phyloP scores from a whole-genome alignment of 805 yeast genomes.

The Yamadazyma ubonensis region DNA sequence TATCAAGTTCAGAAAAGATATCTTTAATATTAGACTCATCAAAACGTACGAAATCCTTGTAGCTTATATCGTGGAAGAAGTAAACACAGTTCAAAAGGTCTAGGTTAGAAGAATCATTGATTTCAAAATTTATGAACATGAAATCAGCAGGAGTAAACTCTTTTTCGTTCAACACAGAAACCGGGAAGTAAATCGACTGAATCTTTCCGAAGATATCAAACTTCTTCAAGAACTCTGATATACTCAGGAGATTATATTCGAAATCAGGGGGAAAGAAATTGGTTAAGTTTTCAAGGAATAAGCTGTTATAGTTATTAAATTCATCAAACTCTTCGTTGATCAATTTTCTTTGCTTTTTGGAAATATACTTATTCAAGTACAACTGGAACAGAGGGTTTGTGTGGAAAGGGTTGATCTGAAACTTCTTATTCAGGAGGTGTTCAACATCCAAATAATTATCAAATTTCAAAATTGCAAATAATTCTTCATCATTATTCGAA shows the following conservation, averaged over 20 bases:
- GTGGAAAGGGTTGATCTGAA: conserved; percentile 21
- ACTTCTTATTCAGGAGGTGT: conserved; percentile 20
- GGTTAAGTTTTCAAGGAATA: conserved; percentile 44
- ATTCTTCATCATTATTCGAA: conserved; percentile 14
- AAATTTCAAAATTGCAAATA: conserved; percentile 33
- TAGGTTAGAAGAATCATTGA: conserved; percentile 31
- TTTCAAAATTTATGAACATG: conserved; percentile 52
- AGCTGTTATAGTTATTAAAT: conserved; percentile 22
- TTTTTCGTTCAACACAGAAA: conserved; percentile 6
- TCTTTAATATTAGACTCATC: conserved; percentile 5
- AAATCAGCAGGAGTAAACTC: conserved; percentile 28
- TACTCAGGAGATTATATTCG: conserved; percentile 35
- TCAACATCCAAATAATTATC: conserved; percentile 35
- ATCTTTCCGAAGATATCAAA: conserved; percentile 46
- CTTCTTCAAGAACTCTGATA: conserved; percentile 29
- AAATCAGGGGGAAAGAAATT: conserved; percentile 49
- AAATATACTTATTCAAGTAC: conserved; percentile 63
- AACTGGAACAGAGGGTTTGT: conserved; percentile 22
- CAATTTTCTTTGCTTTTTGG: conserved; percentile 56
- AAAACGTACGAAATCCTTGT: conserved; percentile 42
- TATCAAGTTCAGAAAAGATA: background rate
- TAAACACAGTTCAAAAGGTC: conserved; percentile 51
- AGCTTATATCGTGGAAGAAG: conserved; percentile 47
- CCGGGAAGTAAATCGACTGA: conserved; percentile 54
- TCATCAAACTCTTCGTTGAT: conserved; percentile 13